Percentiles rank a stretch among this genome's conserved stretches.
Evolutionary conservation across 2,329 filamentous ascomycete species (phyloP).

Genomic region (Fusarium irregulare): DNA sequence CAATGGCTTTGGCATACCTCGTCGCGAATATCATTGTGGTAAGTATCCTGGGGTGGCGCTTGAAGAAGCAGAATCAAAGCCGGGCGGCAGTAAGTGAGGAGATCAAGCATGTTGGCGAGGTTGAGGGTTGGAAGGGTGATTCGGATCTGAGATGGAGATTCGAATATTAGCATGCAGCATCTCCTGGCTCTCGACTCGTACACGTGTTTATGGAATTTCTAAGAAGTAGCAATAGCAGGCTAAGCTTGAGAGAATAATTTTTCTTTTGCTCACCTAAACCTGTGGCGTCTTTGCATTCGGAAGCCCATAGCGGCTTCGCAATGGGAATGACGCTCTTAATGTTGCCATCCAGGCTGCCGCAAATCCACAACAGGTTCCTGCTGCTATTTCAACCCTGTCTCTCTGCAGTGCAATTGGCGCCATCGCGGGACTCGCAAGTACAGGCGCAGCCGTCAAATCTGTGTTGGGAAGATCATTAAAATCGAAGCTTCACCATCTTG

Average conservation of each 20-base stretch:
- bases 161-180: conserved; percentile 53
- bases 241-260: too few relatives aligned
- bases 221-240: too few relatives aligned
- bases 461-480: not conserved
- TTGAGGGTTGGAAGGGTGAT: conserved; percentile 70
- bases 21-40: conserved; percentile 68
- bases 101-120: conserved; percentile 61
- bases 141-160: conserved; percentile 75
- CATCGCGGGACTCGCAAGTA: not conserved
- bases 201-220: too few relatives aligned
- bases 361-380: too few relatives aligned
- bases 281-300: too few relatives aligned
- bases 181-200: too few relatives aligned
- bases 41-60: conserved; percentile 61
- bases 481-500: not conserved
- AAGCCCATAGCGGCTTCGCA: too few relatives aligned
- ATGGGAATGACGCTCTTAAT: too few relatives aligned
- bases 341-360: too few relatives aligned
- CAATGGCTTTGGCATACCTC: conserved; percentile 73
- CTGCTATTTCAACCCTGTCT: too few relatives aligned
- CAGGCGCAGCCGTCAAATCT: not conserved
- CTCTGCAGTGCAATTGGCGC: too few relatives aligned
- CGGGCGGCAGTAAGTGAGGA: conserved; percentile 58
- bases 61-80: conserved; percentile 68
- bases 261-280: too few relatives aligned